Percentiles rank a stretch among this genome's conserved stretches.
Conservation (phyloP, 495 filamentous ascomycete species). For the Penicillium turbatum region DNA sequence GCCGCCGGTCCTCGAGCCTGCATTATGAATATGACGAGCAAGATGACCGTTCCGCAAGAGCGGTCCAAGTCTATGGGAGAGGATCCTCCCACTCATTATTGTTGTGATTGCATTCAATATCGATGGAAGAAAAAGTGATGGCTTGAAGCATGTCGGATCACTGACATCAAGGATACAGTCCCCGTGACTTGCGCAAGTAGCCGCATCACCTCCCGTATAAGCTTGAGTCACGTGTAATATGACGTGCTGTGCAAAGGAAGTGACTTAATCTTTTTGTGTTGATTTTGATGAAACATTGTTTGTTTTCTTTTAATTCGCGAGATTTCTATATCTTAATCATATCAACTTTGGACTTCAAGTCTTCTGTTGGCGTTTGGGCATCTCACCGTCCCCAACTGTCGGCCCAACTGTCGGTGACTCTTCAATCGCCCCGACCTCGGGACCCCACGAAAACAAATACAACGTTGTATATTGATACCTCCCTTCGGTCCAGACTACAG, state of each 20-base stretch:
- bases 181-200: conserved; percentile 40
- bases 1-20: conserved; percentile 59
- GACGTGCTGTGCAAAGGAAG: conserved; percentile 36
- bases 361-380: conserved; percentile 3
- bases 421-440: conserved; percentile 8
- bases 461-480: conserved; percentile 5
- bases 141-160: conserved; percentile 17
- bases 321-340: not conserved
- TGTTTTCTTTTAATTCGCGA: not conserved
- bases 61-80: conserved; percentile 67
- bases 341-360: not conserved
- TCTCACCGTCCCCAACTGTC: conserved; percentile 11
- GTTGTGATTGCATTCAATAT: conserved; percentile 38
- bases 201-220: conserved; percentile 32
- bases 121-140: conserved; percentile 15
- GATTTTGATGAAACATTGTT: conserved; percentile 2
- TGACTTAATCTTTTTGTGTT: conserved; percentile 15
- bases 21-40: conserved; percentile 62
- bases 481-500: not conserved
- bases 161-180: conserved; percentile 29
- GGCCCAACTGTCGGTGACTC: conserved; percentile 23
- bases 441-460: conserved; percentile 9
- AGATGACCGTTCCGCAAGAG: conserved; percentile 56
- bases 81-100: conserved; percentile 77
- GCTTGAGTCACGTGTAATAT: conserved; percentile 35